phyloP scores from a whole-genome alignment of 768 basidiomycete genomes.

The Russula sp. region DNA sequence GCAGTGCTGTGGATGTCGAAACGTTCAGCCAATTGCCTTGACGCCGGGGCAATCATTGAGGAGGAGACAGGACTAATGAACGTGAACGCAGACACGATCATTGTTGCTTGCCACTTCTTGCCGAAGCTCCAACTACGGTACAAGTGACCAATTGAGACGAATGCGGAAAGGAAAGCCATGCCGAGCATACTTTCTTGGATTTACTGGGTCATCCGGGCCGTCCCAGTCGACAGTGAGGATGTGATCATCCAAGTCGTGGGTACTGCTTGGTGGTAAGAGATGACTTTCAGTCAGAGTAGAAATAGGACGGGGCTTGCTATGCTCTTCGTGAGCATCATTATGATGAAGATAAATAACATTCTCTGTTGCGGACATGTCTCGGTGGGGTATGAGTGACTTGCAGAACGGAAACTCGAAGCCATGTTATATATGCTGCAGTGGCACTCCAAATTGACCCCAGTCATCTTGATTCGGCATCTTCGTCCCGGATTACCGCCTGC shows the following conservation, averaged over 20 bases:
- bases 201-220: slow-evolving; percentile 16
- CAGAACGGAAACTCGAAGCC: not conserved
- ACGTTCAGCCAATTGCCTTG: slow-evolving; percentile 39
- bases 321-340: not conserved
- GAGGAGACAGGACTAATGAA: slow-evolving; percentile 65
- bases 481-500: not conserved
- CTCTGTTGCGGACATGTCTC: not conserved
- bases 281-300: not conserved
- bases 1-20: slow-evolving; percentile 48
- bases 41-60: slow-evolving; percentile 68
- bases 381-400: not conserved
- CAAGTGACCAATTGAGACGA: not conserved
- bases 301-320: not conserved
- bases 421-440: not conserved
- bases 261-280: not conserved
- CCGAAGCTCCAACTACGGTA: slow-evolving; percentile 9
- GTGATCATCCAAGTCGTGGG: not conserved
- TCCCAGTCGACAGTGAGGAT: slow-evolving; percentile 16
- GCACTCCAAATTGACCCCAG: too few relatives aligned
- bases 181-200: slow-evolving; percentile 12
- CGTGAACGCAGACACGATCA: slow-evolving; percentile 55
- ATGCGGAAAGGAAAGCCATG: not conserved
- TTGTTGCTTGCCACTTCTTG: slow-evolving; percentile 33
- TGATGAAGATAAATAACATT: not conserved
- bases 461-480: not conserved